Percentiles rank a stretch among this genome's conserved stretches.
phyloP scores from a whole-genome alignment of 805 yeast genomes.

The Vanderwaltozyma tropicalis region DNA sequence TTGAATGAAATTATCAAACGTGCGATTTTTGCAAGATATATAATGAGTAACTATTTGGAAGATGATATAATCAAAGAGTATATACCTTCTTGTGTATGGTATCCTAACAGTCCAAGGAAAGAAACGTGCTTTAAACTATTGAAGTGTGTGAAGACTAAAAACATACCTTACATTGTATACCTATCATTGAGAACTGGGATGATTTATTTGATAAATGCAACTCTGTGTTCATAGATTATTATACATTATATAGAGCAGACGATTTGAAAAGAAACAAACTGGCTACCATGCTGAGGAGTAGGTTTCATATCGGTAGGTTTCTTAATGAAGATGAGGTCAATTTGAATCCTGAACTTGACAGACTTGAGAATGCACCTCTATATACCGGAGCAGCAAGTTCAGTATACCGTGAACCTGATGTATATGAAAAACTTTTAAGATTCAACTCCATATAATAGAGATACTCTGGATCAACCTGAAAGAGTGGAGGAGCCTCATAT shows the following conservation, averaged over 20 bases:
- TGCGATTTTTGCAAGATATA: background rate
- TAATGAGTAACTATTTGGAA: conserved; percentile 2
- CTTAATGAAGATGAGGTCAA: background rate
- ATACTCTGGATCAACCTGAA: too few species aligned
- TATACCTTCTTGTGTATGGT: background rate
- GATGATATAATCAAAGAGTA: conserved; percentile 1
- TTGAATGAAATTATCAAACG: background rate
- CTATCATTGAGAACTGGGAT: background rate
- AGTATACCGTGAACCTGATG: too few species aligned
- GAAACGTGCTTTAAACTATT: conserved; percentile 1
- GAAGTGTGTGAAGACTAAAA: background rate
- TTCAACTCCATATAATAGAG: too few species aligned
- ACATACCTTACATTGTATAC: background rate
- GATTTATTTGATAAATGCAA: background rate
- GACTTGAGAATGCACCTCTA: too few species aligned
- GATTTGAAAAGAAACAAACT: too few species aligned
- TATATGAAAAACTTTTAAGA: too few species aligned
- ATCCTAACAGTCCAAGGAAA: conserved; percentile 1
- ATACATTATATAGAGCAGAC: too few species aligned
- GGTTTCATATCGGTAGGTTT: background rate
- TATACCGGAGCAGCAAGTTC: too few species aligned
- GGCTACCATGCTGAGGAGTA: too few species aligned
- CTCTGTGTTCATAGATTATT: background rate
- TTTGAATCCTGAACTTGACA: background rate
- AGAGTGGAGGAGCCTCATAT: too few species aligned